A percentile compares a stretch with the other conserved stretches of the same genome.
These are phyloP conservation scores for Acacia acuminata DNA, from an alignment of 306 rosid genomes.

Conservation along the genomic window DNA sequence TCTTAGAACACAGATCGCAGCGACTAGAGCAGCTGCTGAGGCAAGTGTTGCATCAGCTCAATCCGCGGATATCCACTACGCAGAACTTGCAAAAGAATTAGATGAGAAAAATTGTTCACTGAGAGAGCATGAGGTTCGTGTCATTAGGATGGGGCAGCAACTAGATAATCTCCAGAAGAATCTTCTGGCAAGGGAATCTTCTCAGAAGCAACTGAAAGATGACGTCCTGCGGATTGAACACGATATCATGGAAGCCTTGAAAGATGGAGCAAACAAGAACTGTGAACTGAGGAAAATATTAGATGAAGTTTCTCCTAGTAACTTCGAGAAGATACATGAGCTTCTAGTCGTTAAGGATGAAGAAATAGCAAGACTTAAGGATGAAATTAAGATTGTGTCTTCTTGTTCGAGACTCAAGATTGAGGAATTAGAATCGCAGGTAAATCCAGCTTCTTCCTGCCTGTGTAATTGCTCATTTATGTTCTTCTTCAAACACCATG, in stretches of 20 bases:
- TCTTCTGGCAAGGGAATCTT: constrained; percentile 79
- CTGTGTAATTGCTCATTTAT: background rate
- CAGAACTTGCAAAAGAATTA: constrained; percentile 68
- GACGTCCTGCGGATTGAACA: constrained; percentile 77
- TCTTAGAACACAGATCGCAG: constrained; percentile 65
- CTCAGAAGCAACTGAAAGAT: constrained; percentile 87
- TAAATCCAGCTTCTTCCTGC: constrained; percentile 34
- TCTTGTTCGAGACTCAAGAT: constrained; percentile 90
- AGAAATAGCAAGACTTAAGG: constrained; percentile 70
- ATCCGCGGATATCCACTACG: constrained; percentile 71
- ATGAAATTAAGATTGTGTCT: constrained; percentile 81
- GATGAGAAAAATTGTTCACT: constrained; percentile 68
- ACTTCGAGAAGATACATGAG: constrained; percentile 75
- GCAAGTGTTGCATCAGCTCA: constrained; percentile 87
- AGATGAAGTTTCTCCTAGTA: constrained; percentile 78
- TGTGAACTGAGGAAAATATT: constrained; percentile 70
- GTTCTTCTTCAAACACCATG: constrained; percentile 7
- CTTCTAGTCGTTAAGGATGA: constrained; percentile 73
- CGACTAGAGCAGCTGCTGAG: constrained; percentile 74
- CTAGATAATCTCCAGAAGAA: constrained; percentile 79
- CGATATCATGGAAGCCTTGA: constrained; percentile 79
- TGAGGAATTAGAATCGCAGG: constrained; percentile 93
- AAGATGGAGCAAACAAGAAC: constrained; percentile 63
- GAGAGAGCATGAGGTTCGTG: constrained; percentile 74
- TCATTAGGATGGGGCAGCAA: constrained; percentile 72